phyloP scores from a whole-genome alignment of 805 yeast genomes.

The Zygosaccharomyces rouxii region DNA sequence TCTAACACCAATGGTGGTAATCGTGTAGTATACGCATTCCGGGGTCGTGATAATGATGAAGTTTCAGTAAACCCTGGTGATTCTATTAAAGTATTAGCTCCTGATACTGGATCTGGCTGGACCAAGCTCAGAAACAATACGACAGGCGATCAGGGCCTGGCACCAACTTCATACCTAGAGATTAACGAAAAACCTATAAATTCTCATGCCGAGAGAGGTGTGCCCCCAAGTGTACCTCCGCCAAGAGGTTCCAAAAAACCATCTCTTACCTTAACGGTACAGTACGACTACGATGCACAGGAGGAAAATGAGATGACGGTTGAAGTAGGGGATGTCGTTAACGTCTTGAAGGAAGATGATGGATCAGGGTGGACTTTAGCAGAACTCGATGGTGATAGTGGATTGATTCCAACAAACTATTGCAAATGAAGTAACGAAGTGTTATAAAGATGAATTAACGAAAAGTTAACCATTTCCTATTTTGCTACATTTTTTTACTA shows the following conservation, averaged over 20 bases:
- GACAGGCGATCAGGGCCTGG: conserved; percentile 62
- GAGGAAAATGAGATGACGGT: conserved; percentile 78
- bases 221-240: conserved; percentile 75
- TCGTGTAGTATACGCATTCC: conserved; percentile 61
- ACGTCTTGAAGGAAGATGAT: conserved; percentile 63
- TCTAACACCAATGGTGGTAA: conserved; percentile 15
- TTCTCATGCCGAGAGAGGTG: conserved; percentile 35
- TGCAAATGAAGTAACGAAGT: conserved; percentile 35
- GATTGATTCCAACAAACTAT: conserved; percentile 78
- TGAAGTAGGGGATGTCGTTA: conserved; percentile 65
- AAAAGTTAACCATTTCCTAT: not conserved
- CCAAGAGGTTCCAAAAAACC: conserved; percentile 46
- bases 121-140: conserved; percentile 51
- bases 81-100: conserved; percentile 48
- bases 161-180: conserved; percentile 77
- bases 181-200: conserved; percentile 28
- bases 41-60: conserved; percentile 74
- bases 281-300: conserved; percentile 71
- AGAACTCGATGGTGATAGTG: conserved; percentile 59
- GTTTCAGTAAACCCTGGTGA: conserved; percentile 59
- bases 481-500: not conserved
- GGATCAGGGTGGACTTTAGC: conserved; percentile 96
- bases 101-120: conserved; percentile 95
- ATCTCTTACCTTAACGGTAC: conserved; percentile 52
- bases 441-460: not conserved